Evolutionary conservation across 768 basidiomycete genomes (phyloP).

Genomic region (Leccinum barrowsii): DNA sequence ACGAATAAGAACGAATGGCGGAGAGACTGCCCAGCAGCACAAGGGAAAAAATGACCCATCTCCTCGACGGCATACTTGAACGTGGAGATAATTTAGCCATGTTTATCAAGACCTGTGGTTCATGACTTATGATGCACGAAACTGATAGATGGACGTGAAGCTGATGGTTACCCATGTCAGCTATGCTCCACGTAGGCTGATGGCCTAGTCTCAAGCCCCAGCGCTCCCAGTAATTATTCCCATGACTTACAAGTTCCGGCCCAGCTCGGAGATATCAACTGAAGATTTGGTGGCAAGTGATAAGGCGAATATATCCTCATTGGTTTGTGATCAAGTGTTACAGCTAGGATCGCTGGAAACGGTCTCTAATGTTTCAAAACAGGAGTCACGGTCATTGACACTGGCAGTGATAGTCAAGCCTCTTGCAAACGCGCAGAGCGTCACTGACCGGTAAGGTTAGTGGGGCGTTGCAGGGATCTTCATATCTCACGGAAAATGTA

Average conservation of each 20-base stretch:
- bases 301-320: background rate
- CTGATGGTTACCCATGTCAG: constrained; percentile 4
- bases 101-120: constrained; percentile 10
- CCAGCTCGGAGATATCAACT: background rate
- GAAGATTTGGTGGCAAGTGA: background rate
- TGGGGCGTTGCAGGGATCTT: background rate
- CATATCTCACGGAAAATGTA: background rate
- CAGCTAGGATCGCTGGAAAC: background rate
- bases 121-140: background rate
- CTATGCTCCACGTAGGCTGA: background rate
- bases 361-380: background rate
- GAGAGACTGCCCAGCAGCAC: constrained; percentile 14
- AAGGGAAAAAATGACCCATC: background rate
- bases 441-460: no score
- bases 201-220: background rate
- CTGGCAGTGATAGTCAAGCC: background rate
- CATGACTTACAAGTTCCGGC: background rate
- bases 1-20: constrained; percentile 1
- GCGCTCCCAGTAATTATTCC: background rate
- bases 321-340: background rate
- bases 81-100: constrained; percentile 3
- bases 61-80: constrained; percentile 11
- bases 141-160: background rate
- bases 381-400: background rate
- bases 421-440: background rate